These are phyloP conservation scores for Hypocrella siamensis DNA, from an alignment of 2,329 filamentous ascomycete genomes.

Conservation along the genomic window DNA sequence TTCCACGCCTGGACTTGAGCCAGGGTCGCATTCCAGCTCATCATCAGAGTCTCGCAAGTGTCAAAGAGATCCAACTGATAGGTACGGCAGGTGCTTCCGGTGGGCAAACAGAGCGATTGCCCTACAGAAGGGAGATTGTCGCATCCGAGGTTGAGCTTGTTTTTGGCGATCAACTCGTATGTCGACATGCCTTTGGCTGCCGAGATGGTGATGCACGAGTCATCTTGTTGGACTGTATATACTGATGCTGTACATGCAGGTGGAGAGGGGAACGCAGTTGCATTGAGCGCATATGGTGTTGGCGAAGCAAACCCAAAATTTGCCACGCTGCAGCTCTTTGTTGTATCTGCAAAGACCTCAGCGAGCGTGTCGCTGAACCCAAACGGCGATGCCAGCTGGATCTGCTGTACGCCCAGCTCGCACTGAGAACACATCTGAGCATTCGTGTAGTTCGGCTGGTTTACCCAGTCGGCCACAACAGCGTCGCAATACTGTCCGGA, in stretches of 20 bases:
- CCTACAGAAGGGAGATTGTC: conserved; percentile 1
- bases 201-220: neutral
- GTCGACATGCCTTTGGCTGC: neutral
- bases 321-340: neutral
- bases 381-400: neutral
- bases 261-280: neutral
- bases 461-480: too few relatives aligned
- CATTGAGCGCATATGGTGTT: conserved; percentile 1
- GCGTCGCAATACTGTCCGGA: too few relatives aligned
- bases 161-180: neutral
- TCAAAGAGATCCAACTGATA: conserved; percentile 1
- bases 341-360: conserved; percentile 1
- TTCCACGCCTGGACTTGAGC: neutral
- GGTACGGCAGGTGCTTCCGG: neutral
- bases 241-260: neutral
- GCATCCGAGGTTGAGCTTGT: conserved; percentile 1
- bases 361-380: conserved; percentile 1
- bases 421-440: too few relatives aligned
- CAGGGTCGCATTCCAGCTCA: neutral
- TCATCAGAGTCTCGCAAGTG: neutral
- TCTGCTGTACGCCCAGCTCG: neutral
- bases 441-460: too few relatives aligned
- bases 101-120: neutral
- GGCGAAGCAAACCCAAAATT: conserved; percentile 1
- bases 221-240: neutral